Conservation (phyloP, 805 yeast genomes). For the Wickerhamomyces ciferrii region DNA sequence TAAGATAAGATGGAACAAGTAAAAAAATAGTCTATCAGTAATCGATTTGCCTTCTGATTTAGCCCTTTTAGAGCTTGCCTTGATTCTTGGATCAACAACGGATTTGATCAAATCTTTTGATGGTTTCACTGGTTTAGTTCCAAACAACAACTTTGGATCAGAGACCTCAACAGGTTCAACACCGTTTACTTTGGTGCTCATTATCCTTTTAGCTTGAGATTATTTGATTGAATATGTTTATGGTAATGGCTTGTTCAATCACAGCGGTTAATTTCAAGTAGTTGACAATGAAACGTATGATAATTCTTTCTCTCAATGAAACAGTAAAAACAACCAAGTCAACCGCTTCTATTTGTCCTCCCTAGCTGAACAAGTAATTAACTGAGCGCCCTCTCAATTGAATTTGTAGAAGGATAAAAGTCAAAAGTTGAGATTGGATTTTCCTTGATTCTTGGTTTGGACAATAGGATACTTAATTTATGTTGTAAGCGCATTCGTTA, state of each 20-base stretch:
- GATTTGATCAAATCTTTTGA: background rate
- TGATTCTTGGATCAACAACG: background rate
- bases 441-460: background rate
- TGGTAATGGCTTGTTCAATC: too few species aligned
- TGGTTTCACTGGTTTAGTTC: background rate
- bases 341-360: background rate
- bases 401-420: background rate
- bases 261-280: background rate
- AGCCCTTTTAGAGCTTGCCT: background rate
- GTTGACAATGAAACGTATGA: background rate
- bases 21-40: slow-evolving; percentile 10
- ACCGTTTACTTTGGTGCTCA: background rate
- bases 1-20: slow-evolving; percentile 24
- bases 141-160: background rate
- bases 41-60: background rate
- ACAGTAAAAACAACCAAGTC: background rate
- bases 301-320: background rate
- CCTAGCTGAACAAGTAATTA: too few species aligned
- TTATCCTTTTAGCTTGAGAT: background rate
- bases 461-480: too few species aligned
- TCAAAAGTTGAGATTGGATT: background rate
- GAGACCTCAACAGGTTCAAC: background rate
- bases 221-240: too few species aligned
- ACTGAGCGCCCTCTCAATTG: background rate
- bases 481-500: too few species aligned